Conservation (phyloP, 345 rosid species). For the Raphanus raphanistrum region DNA sequence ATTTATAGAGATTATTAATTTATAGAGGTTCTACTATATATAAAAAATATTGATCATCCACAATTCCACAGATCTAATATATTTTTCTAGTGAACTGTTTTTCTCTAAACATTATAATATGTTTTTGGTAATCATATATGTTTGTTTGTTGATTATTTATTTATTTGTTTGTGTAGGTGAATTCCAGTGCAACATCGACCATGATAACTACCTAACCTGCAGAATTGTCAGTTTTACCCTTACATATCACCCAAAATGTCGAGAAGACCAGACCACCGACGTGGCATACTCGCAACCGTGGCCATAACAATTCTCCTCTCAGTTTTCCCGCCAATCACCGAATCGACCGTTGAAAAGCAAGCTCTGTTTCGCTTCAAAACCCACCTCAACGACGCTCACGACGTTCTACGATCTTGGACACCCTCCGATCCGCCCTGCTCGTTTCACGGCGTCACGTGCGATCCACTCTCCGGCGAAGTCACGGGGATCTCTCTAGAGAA, state of each 20-base stretch:
- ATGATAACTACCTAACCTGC: not conserved
- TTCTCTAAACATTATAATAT: too few species aligned
- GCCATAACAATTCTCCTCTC: constrained; percentile 12
- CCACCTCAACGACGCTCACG: constrained; percentile 57
- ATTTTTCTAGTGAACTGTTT: not conserved
- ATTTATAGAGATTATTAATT: too few species aligned
- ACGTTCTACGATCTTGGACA: constrained; percentile 64
- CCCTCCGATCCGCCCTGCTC: constrained; percentile 57
- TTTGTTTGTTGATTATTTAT: not conserved
- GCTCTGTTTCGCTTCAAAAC: constrained; percentile 70
- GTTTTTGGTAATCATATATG: not conserved
- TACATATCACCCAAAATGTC: constrained; percentile 17
- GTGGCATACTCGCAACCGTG: constrained; percentile 6
- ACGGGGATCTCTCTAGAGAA: constrained; percentile 49
- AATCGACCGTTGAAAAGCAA: constrained; percentile 47
- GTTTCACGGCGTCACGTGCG: constrained; percentile 65
- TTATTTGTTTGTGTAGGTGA: not conserved
- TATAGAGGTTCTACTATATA: too few species aligned
- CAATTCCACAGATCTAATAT: not conserved
- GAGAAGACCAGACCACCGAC: constrained; percentile 17
- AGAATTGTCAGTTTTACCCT: not conserved
- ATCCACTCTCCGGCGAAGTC: constrained; percentile 48
- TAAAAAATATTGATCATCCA: not conserved
- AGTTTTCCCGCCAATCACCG: constrained; percentile 42
- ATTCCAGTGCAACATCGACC: not conserved